Conservation (phyloP, 1,139 yeast genomes). For the Suhomyces atakaporum region DNA sequence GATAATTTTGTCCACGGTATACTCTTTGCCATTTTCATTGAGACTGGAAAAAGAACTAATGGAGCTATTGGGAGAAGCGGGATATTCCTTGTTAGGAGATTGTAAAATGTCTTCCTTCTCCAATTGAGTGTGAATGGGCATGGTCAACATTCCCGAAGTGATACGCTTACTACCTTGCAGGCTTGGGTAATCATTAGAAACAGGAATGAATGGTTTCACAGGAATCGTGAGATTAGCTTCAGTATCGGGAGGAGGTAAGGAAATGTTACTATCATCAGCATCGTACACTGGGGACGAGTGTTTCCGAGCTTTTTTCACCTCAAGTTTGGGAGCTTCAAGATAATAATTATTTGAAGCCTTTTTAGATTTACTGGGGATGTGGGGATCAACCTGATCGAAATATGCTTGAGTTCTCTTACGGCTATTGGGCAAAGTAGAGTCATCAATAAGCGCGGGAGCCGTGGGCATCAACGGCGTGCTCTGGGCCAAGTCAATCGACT, state of each 20-base stretch:
- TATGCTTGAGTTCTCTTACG: slow-evolving; percentile 27
- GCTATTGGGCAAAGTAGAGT: slow-evolving; percentile 17
- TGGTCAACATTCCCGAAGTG: slow-evolving; percentile 65
- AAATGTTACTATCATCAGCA: slow-evolving; percentile 24
- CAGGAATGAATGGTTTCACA: slow-evolving; percentile 11
- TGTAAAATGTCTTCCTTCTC: slow-evolving; percentile 11
- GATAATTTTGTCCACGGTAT: slow-evolving; percentile 1
- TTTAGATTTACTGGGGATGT: slow-evolving; percentile 27
- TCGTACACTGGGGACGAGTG: slow-evolving; percentile 11
- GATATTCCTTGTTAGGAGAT: slow-evolving; percentile 1
- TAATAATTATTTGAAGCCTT: slow-evolving; percentile 9
- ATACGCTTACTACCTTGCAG: slow-evolving; percentile 45
- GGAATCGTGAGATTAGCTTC: slow-evolving; percentile 29
- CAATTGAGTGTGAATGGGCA: slow-evolving; percentile 26
- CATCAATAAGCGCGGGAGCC: slow-evolving; percentile 16
- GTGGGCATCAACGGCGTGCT: slow-evolving; percentile 16
- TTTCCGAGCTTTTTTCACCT: slow-evolving; percentile 10
- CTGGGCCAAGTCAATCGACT: slow-evolving; percentile 13
- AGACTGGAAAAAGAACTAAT: slow-evolving; percentile 7
- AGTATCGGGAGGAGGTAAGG: slow-evolving; percentile 41
- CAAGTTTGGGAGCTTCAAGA: slow-evolving; percentile 12
- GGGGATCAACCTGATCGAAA: slow-evolving; percentile 30
- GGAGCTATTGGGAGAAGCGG: slow-evolving; percentile 5
- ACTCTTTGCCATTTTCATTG: slow-evolving; percentile 1
- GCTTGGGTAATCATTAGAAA: slow-evolving; percentile 10